Conservation (phyloP, 805 yeast species). For the Blastobotrys peoriensis region DNA sequence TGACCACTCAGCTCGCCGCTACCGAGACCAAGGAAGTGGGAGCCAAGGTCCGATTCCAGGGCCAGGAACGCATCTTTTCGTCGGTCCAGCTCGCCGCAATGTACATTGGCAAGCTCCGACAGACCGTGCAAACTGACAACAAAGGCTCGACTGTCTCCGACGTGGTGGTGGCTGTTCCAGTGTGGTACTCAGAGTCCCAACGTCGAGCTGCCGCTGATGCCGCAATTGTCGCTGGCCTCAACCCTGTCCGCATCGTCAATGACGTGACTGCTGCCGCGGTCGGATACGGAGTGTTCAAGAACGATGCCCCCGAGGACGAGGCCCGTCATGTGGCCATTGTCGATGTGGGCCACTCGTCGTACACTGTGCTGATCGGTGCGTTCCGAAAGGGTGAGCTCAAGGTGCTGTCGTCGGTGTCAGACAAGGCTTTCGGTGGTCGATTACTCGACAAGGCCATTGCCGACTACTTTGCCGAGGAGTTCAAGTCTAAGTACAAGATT, state of each 20-base stretch:
- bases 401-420: conserved; percentile 85
- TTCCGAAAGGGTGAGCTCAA: conserved; percentile 96
- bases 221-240: conserved; percentile 89
- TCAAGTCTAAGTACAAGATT: conserved; percentile 86
- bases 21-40: conserved; percentile 63
- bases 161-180: conserved; percentile 92
- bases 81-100: conserved; percentile 90
- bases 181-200: conserved; percentile 94
- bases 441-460: conserved; percentile 92
- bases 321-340: conserved; percentile 86
- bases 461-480: conserved; percentile 89
- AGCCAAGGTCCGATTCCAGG: conserved; percentile 78
- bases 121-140: conserved; percentile 73
- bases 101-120: conserved; percentile 89
- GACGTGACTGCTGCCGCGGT: conserved; percentile 99
- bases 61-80: conserved; percentile 71
- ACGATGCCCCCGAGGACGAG: conserved; percentile 88
- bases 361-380: conserved; percentile 82
- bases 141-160: conserved; percentile 68
- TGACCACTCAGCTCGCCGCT: conserved; percentile 66
- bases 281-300: conserved; percentile 97
- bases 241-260: conserved; percentile 97
- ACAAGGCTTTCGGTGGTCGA: conserved; percentile 98
- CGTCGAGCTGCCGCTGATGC: conserved; percentile 96
- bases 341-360: conserved; percentile 96